Evolutionary conservation across 2,329 filamentous ascomycete species (phyloP).

Genomic region (Tothia fuscella): DNA sequence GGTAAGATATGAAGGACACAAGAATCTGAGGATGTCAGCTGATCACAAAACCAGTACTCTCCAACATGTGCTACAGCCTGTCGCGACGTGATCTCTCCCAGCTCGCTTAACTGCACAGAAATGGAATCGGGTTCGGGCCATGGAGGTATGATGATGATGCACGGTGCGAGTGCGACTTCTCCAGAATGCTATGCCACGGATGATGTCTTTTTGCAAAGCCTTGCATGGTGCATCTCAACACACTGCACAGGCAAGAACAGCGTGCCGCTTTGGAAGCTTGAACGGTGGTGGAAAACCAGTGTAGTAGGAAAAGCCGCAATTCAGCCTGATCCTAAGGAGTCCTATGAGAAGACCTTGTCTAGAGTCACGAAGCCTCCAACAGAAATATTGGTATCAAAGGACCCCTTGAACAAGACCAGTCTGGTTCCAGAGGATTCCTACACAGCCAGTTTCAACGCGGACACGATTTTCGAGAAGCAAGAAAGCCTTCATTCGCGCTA

Average conservation of each 20-base stretch:
- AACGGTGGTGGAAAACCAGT: conserved; percentile 11
- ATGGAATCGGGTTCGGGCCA: background rate
- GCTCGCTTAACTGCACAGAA: background rate
- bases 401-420: conserved; percentile 3
- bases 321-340: conserved; percentile 8
- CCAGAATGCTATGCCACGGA: conserved; percentile 15
- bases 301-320: background rate
- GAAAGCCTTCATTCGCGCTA: conserved; percentile 1
- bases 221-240: conserved; percentile 14
- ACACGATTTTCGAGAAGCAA: conserved; percentile 3
- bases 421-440: conserved; percentile 1
- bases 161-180: background rate
- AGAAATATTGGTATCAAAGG: background rate
- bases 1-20: too few species aligned
- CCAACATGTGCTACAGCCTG: conserved; percentile 1
- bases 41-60: too few species aligned
- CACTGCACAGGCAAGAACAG: conserved; percentile 12
- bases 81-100: background rate
- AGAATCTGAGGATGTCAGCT: too few species aligned
- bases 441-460: conserved; percentile 6
- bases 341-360: conserved; percentile 4
- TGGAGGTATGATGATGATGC: background rate
- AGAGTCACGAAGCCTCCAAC: background rate
- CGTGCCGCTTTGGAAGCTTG: conserved; percentile 12
- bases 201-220: conserved; percentile 14